Conservation (phyloP, 108 stramenopile genomes). For the Phaeodactylum tricornutum region DNA sequence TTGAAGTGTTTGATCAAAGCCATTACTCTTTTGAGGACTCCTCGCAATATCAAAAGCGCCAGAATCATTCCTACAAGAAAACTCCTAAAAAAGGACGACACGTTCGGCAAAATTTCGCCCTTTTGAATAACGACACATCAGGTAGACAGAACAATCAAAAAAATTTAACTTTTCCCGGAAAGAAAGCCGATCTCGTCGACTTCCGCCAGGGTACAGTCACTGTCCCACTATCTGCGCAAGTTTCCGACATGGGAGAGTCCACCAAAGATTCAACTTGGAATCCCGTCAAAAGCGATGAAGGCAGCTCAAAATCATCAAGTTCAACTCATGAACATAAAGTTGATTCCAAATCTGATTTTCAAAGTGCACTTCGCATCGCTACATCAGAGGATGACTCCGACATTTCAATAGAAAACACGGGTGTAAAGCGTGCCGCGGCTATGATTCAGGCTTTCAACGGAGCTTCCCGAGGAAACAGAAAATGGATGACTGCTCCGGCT, state of each 20-base stretch:
- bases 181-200: too few species aligned
- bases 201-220: too few species aligned
- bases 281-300: too few species aligned
- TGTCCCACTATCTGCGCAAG: too few species aligned
- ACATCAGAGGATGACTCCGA: conserved; percentile 23
- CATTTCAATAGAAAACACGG: conserved; percentile 7
- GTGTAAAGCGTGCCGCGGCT: conserved; percentile 9
- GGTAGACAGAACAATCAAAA: too few species aligned
- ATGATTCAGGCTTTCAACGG: conserved; percentile 31
- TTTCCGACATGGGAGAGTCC: too few species aligned
- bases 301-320: not conserved
- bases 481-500: conserved; percentile 63
- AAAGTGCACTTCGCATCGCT: conserved; percentile 41
- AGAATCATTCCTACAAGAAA: not conserved
- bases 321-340: conserved; percentile 17
- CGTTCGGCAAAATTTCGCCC: conserved; percentile 29
- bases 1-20: conserved; percentile 10
- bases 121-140: conserved; percentile 6
- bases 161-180: too few species aligned
- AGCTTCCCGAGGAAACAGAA: conserved; percentile 15
- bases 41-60: not conserved
- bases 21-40: not conserved
- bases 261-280: too few species aligned
- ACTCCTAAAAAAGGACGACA: conserved; percentile 11
- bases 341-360: conserved; percentile 63